A percentile compares a stretch with the other conserved stretches of the same genome.
Conservation (phyloP, 2,329 filamentous ascomycete genomes). For the Geosmithia putterillii region DNA sequence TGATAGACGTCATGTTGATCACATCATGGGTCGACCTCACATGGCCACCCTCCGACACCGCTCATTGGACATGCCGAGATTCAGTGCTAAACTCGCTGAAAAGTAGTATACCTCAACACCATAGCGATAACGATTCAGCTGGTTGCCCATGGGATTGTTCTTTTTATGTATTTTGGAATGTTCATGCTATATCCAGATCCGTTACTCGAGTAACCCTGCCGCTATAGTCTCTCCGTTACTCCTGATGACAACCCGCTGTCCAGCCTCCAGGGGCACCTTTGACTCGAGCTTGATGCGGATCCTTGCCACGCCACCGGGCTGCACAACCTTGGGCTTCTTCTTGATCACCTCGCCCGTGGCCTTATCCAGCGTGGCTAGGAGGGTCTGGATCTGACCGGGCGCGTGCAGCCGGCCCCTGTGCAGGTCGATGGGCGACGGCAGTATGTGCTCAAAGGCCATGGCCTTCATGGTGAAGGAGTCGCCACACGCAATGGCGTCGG, state of each 20-base stretch:
- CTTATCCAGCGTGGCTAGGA: conserved; percentile 70
- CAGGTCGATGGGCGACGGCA: conserved; percentile 81
- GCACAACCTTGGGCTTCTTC: conserved; percentile 76
- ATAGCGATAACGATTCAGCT: background rate
- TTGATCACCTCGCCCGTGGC: conserved; percentile 61
- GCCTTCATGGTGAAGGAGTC: conserved; percentile 72
- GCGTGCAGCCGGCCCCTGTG: conserved; percentile 76
- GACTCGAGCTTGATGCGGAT: conserved; percentile 62
- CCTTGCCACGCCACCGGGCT: conserved; percentile 65
- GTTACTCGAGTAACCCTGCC: conserved; percentile 64
- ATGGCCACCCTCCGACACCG: no score
- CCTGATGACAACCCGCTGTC: conserved; percentile 69
- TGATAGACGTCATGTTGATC: no score
- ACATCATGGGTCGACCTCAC: no score
- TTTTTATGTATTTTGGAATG: no score
- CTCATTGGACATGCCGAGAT: no score
- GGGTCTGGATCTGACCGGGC: conserved; percentile 58
- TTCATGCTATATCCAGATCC: background rate
- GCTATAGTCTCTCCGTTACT: conserved; percentile 75
- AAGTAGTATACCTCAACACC: no score
- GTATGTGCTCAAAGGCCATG: conserved; percentile 77
- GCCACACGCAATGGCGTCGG: conserved; percentile 55
- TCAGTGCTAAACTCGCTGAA: no score
- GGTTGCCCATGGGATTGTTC: no score
- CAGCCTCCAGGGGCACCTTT: conserved; percentile 68